phyloP scores from a whole-genome alignment of 2,329 filamentous ascomycete species.

The Calonectria hawksworthii region DNA sequence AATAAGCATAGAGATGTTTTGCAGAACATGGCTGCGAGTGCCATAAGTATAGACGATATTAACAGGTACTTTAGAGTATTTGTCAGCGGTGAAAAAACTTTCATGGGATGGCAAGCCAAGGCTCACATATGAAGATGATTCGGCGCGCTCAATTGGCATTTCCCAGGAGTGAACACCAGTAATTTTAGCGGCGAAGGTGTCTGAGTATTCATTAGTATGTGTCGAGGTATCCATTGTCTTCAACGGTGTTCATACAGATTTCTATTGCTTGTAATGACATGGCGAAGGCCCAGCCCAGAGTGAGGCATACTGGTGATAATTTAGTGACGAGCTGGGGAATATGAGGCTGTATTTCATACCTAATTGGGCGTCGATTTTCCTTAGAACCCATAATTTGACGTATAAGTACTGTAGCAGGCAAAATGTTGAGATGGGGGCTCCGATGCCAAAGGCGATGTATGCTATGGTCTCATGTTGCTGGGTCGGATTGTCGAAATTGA shows the following conservation, averaged over 20 bases:
- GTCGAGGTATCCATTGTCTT: no score
- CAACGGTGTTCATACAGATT: neutral
- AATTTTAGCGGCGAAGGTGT: conserved; percentile 22
- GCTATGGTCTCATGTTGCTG: conserved; percentile 25
- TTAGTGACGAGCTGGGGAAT: neutral
- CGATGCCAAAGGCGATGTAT: conserved; percentile 42
- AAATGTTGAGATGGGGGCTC: conserved; percentile 26
- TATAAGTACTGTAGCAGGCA: conserved; percentile 45
- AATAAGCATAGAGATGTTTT: neutral
- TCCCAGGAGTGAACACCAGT: conserved; percentile 34
- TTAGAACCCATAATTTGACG: conserved; percentile 18
- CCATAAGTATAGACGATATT: conserved; percentile 48
- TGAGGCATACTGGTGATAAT: conserved; percentile 16
- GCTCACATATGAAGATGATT: conserved; percentile 15
- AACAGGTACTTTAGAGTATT: conserved; percentile 42
- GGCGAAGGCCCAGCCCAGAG: neutral
- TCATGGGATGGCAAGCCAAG: conserved; percentile 9
- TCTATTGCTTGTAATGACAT: neutral
- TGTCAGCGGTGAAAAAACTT: conserved; percentile 40
- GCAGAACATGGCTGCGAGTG: conserved; percentile 32
- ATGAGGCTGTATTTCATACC: conserved; percentile 13
- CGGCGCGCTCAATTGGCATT: conserved; percentile 25
- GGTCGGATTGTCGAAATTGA: conserved; percentile 49
- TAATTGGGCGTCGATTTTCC: conserved; percentile 8
- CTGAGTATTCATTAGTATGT: neutral